Evolutionary conservation across 306 rosid genomes (phyloP), one percentile per base, ranked within the genome.

Genomic region (Dalbergia cochinchinensis): DNA sequence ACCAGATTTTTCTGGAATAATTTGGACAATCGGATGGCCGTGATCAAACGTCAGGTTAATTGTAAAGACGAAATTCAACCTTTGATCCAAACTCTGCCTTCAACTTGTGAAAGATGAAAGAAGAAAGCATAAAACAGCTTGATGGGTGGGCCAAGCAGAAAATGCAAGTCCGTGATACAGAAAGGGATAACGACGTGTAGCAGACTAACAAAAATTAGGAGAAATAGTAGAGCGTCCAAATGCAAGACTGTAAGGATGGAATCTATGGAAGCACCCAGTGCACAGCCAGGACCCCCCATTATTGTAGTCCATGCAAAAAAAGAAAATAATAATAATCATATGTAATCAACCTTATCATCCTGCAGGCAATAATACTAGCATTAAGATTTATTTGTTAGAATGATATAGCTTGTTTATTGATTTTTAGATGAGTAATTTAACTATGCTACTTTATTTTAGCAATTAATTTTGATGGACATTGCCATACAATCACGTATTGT

Each of bases 121-220:
- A 18, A 35, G 14, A 45, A 33, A 35, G 5, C 39, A 22, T n/a
- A 39, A 62, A 69, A 71, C 10, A 47, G 50, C 11, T 69, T 50
- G 33, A 26, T 72, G 71, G 68, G 86, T 82, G 82, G 86, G 79
- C 79, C 82, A 74, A 80, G 68, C 19, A 74, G 47, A 82, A 26
- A 62, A 61, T 45, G n/a, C 9, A 37, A 85, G 81, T 61, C 82
- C 69, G 79, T 82, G 86, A 82, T 55, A 67, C 41, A 54, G 33
- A 82, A 68, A 71, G 73, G 33, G 60, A 76, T 37, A 63, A 76
- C 16, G 44, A 71, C 48, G 55, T n/a, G 72, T 22, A 72, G 75
- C 74, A 80, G 47, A 31, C 14, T 39, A 82, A 53, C 68, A 82
- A 69, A 7, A 76, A 11, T 69, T 75, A 69, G 41, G 81, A 50